Percentiles rank a stretch among this genome's conserved stretches.
Conservation (phyloP, 2,329 filamentous ascomycete species). For the Phialophora verrucosa region DNA sequence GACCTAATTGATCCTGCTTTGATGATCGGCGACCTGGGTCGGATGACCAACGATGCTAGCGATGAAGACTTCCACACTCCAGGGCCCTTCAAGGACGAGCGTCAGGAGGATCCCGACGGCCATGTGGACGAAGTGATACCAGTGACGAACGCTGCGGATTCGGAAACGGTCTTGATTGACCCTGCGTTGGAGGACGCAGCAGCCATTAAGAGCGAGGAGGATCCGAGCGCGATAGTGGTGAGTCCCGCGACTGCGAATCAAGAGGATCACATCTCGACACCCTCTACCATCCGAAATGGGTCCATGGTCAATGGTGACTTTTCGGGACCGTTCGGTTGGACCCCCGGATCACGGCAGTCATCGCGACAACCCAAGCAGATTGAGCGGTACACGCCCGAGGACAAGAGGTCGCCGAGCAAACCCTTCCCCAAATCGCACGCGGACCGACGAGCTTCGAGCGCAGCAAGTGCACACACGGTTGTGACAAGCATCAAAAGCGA, state of each 20-base stretch:
- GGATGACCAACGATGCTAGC: conserved; percentile 20
- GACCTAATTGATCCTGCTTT: conserved; percentile 38
- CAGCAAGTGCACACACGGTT: conserved; percentile 30
- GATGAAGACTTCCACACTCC: conserved; percentile 29
- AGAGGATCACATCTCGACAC: conserved; percentile 23
- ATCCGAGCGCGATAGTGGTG: conserved; percentile 4
- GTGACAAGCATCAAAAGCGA: conserved; percentile 33
- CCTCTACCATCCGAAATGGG: conserved; percentile 17
- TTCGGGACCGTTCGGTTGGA: conserved; percentile 42
- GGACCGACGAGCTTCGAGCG: conserved; percentile 34
- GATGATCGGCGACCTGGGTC: conserved; percentile 19
- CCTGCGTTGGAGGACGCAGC: conserved; percentile 24
- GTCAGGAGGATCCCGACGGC: conserved; percentile 22
- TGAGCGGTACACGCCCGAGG: conserved; percentile 49
- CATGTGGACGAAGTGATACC: neutral
- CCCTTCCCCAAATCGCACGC: conserved; percentile 20
- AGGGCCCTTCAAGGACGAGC: conserved; percentile 39
- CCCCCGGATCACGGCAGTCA: conserved; percentile 52
- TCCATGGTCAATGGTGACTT: conserved; percentile 25
- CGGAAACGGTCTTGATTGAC: conserved; percentile 20
- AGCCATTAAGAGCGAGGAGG: conserved; percentile 16
- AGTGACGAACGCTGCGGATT: neutral
- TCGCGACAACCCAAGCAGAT: conserved; percentile 52
- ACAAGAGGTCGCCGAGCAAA: conserved; percentile 32
- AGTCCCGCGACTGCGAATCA: conserved; percentile 4